phyloP scores from a whole-genome alignment of 768 basidiomycete species.

The Xanthoconium stramineum region DNA sequence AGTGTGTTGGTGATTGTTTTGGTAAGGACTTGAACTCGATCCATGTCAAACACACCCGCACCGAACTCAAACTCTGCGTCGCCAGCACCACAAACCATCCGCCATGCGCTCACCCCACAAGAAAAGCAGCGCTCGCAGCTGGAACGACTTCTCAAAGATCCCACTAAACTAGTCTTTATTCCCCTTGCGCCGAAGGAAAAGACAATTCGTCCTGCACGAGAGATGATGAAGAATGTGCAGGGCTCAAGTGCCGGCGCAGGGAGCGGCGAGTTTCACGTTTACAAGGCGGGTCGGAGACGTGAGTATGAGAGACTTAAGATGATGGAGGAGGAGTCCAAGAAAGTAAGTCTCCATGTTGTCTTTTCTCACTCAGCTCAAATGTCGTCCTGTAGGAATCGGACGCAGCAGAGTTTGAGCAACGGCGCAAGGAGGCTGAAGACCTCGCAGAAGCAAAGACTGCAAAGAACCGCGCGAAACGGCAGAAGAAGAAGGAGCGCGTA shows the following conservation, averaged over 20 bases:
- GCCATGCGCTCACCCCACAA: slow-evolving; percentile 49
- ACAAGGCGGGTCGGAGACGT: slow-evolving; percentile 89
- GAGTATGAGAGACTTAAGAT: slow-evolving; percentile 94
- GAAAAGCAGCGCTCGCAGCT: slow-evolving; percentile 66
- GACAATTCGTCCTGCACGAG: slow-evolving; percentile 73
- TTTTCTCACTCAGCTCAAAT: neutral
- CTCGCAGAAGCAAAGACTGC: slow-evolving; percentile 83
- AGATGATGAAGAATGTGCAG: slow-evolving; percentile 99
- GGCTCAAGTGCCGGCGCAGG: slow-evolving; percentile 97
- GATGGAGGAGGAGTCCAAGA: slow-evolving; percentile 77
- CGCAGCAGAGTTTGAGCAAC: slow-evolving; percentile 69
- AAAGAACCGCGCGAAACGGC: slow-evolving; percentile 91
- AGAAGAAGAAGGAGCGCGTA: slow-evolving; percentile 82
- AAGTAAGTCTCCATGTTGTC: slow-evolving; percentile 42
- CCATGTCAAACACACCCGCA: slow-evolving; percentile 33
- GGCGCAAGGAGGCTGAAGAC: slow-evolving; percentile 67
- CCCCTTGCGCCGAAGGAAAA: slow-evolving; percentile 83
- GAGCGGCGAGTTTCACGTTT: slow-evolving; percentile 97
- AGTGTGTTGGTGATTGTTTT: slow-evolving; percentile 23
- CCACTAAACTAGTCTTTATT: slow-evolving; percentile 74
- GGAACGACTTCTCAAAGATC: slow-evolving; percentile 87
- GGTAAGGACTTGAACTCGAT: slow-evolving; percentile 1
- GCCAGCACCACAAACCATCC: slow-evolving; percentile 29
- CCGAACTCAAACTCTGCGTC: slow-evolving; percentile 30
- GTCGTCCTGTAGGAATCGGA: slow-evolving; percentile 56